Percentiles rank a stretch among this genome's conserved stretches.
phyloP scores from a whole-genome alignment of 2,329 filamentous ascomycete species.

The Ascochyta koolunga region DNA sequence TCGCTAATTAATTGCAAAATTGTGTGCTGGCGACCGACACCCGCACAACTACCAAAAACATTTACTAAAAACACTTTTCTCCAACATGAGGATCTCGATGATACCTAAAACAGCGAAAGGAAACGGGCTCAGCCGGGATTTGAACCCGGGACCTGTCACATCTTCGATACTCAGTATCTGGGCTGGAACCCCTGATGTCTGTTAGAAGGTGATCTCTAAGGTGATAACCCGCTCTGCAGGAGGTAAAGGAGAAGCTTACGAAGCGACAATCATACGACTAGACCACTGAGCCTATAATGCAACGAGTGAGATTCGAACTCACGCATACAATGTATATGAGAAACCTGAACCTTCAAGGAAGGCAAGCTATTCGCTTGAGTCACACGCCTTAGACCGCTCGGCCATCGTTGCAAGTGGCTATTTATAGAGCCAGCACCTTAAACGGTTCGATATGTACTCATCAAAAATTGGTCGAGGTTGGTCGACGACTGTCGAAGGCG shows the following conservation, averaged over 20 bases:
- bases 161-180: constrained; percentile 2
- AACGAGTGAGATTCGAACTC: constrained; percentile 11
- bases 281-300: constrained; percentile 9
- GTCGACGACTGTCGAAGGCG: neutral
- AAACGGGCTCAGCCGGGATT: constrained; percentile 14
- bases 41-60: neutral
- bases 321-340: neutral
- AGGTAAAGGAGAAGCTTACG: neutral
- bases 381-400: constrained; percentile 3
- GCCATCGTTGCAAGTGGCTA: too few species aligned
- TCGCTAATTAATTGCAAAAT: neutral
- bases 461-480: neutral
- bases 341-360: neutral
- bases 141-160: constrained; percentile 19
- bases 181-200: neutral
- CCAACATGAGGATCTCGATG: too few species aligned
- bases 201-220: neutral
- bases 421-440: neutral
- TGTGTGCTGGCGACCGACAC: neutral
- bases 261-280: constrained; percentile 18
- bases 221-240: too few species aligned
- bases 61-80: neutral
- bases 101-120: too few species aligned
- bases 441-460: neutral
- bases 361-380: constrained; percentile 5